These are phyloP conservation scores for Austroboletus festivus DNA, from an alignment of 768 basidiomycete species.

Conservation along the genomic window DNA sequence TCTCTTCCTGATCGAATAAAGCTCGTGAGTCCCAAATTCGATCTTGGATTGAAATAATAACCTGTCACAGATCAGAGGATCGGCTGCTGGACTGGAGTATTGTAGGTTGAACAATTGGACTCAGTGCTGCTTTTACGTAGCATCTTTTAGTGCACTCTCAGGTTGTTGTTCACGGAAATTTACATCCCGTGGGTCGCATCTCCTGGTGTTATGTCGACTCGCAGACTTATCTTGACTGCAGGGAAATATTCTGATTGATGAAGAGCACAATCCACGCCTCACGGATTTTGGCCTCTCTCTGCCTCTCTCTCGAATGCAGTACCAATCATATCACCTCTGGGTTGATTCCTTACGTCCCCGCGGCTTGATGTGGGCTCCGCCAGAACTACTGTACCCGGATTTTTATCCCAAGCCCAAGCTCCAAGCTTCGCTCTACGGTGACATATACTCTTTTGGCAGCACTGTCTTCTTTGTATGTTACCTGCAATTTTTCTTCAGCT, in stretches of 20 bases:
- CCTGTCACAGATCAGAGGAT: no score
- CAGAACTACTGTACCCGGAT: not conserved
- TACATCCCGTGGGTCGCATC: not conserved
- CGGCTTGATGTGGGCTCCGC: not conserved
- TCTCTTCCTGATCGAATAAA: no score
- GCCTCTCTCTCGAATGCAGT: not conserved
- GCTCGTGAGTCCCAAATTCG: no score
- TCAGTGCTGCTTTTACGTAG: no score
- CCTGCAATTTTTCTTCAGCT: no score
- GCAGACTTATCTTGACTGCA: not conserved
- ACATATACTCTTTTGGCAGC: slow-evolving; percentile 7
- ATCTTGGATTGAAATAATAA: no score
- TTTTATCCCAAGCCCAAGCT: not conserved
- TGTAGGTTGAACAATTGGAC: no score
- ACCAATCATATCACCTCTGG: not conserved
- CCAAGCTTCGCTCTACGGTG: not conserved
- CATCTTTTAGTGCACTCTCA: no score
- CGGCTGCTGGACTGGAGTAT: no score
- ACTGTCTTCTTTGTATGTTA: slow-evolving; percentile 7
- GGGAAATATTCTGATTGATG: slow-evolving; percentile 6
- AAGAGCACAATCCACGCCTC: not conserved
- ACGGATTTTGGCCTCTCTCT: slow-evolving; percentile 8
- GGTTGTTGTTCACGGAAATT: no score
- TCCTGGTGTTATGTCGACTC: not conserved
- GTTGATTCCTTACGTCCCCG: not conserved